Evolutionary conservation across 306 rosid genomes (phyloP).

Genomic region (Cajanus cajan): DNA sequence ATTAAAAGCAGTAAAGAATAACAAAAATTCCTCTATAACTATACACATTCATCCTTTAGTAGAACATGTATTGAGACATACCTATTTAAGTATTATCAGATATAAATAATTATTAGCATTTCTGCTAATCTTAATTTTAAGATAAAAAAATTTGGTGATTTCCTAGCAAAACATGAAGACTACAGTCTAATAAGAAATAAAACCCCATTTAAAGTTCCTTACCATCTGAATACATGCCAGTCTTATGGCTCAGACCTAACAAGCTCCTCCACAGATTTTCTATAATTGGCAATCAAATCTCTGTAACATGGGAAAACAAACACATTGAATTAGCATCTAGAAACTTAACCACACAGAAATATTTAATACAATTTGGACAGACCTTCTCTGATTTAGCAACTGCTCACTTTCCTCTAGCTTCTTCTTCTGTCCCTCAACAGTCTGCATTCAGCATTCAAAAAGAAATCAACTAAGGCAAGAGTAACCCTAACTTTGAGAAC

Average conservation of each 20-base stretch:
- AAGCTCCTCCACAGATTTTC: slow-evolving; percentile 71
- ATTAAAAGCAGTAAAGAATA: not conserved
- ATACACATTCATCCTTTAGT: not conserved
- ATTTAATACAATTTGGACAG: not conserved
- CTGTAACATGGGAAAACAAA: slow-evolving; percentile 34
- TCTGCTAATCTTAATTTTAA: not conserved
- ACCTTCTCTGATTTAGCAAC: slow-evolving; percentile 74
- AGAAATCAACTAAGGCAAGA: slow-evolving; percentile 9
- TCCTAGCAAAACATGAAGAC: not conserved
- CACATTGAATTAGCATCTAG: slow-evolving; percentile 8
- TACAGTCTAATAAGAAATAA: not conserved
- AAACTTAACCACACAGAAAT: slow-evolving; percentile 7
- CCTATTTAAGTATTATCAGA: not conserved
- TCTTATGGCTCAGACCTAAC: slow-evolving; percentile 60
- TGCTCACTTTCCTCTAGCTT: slow-evolving; percentile 82
- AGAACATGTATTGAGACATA: not conserved
- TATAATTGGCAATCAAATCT: slow-evolving; percentile 68
- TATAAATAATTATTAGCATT: not conserved
- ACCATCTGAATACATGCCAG: slow-evolving; percentile 6
- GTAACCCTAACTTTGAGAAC: not conserved
- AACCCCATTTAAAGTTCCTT: slow-evolving; percentile 9
- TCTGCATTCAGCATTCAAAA: slow-evolving; percentile 52
- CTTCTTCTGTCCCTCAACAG: slow-evolving; percentile 88
- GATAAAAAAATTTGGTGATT: not conserved
- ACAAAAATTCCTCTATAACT: not conserved